phyloP scores from a whole-genome alignment of 352 stramenopile genomes.

The Pythium phragmiticola region DNA sequence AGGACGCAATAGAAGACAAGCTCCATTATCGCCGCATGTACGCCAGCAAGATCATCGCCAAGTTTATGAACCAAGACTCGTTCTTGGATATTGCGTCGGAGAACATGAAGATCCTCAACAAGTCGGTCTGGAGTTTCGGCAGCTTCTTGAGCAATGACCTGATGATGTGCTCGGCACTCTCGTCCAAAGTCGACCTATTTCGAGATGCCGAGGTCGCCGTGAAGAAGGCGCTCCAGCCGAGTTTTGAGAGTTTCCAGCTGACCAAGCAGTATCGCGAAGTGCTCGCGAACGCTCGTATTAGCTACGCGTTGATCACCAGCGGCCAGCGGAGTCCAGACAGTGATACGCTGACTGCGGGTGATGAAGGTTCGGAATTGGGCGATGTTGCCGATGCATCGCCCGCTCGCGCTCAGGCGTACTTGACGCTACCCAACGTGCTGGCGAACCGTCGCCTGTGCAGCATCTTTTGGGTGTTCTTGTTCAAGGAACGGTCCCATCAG shows the following conservation, averaged over 20 bases:
- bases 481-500: constrained; percentile 81
- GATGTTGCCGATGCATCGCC: constrained; percentile 11
- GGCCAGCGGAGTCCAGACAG: constrained; percentile 24
- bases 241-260: constrained; percentile 56
- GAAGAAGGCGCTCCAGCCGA: constrained; percentile 67
- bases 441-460: constrained; percentile 77
- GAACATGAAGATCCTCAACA: constrained; percentile 75
- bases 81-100: constrained; percentile 81
- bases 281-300: constrained; percentile 53
- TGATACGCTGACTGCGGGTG: constrained; percentile 20
- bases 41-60: constrained; percentile 84
- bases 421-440: constrained; percentile 75
- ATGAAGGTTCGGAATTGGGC: constrained; percentile 19
- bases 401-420: constrained; percentile 37
- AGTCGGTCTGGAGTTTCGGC: constrained; percentile 79
- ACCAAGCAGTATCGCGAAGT: constrained; percentile 61
- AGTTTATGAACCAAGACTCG: constrained; percentile 83
- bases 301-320: constrained; percentile 38
- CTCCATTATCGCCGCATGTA: constrained; percentile 56
- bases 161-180: constrained; percentile 69
- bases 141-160: constrained; percentile 72
- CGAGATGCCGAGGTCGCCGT: constrained; percentile 71
- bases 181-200: constrained; percentile 78
- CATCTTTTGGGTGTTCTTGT: constrained; percentile 87
- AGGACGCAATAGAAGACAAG: constrained; percentile 26